A percentile compares a stretch with the other conserved stretches of the same genome.
Evolutionary conservation across 805 yeast species (phyloP).

Genomic region (Teunomyces cretensis): DNA sequence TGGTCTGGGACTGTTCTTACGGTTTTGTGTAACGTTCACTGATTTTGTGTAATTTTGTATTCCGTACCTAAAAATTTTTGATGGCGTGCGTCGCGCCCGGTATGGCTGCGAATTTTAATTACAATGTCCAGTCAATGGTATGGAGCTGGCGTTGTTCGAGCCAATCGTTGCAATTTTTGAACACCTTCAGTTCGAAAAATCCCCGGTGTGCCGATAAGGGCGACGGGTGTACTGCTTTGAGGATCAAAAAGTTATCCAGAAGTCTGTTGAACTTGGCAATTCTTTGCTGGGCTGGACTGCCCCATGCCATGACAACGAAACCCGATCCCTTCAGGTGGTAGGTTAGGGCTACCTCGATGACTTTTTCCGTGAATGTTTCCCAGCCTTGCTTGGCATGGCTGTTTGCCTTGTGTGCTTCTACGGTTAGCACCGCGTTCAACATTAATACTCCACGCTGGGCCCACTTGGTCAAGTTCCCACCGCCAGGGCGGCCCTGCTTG

Average conservation of each 20-base stretch:
- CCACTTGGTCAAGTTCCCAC: conserved; percentile 80
- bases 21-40: background rate
- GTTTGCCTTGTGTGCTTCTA: conserved; percentile 88
- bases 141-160: conserved; percentile 40
- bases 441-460: conserved; percentile 82
- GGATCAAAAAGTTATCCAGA: conserved; percentile 43
- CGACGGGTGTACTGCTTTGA: conserved; percentile 88
- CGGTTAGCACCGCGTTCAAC: conserved; percentile 87
- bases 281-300: conserved; percentile 67
- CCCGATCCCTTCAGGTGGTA: conserved; percentile 49
- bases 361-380: conserved; percentile 84
- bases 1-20: background rate
- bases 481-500: conserved; percentile 34
- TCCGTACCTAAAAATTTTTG: background rate
- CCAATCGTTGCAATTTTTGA: conserved; percentile 78
- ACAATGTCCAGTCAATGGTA: conserved; percentile 66
- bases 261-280: conserved; percentile 38
- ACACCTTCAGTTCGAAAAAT: conserved; percentile 76
- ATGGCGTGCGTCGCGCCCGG: background rate
- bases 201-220: conserved; percentile 89
- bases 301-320: conserved; percentile 80
- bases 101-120: conserved; percentile 1
- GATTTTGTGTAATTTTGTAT: conserved; percentile 2
- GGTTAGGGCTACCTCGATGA: conserved; percentile 51
- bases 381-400: conserved; percentile 91